These are phyloP conservation scores for Peziza echinospora DNA, from an alignment of 495 filamentous ascomycete genomes.

Conservation along the genomic window DNA sequence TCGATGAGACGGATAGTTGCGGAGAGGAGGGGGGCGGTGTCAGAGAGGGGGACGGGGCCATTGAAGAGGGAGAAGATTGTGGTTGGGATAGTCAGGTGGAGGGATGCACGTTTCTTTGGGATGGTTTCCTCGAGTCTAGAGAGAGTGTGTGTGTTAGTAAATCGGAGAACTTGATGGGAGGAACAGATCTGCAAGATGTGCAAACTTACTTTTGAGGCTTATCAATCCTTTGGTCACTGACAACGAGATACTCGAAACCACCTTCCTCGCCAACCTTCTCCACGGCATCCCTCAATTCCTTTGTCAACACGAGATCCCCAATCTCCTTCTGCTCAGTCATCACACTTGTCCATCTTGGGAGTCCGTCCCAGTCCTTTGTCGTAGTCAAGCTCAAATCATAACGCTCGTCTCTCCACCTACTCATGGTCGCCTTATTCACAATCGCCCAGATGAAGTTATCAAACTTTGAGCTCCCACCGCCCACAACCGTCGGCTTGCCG, in stretches of 20 bases:
- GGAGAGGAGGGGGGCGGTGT: conserved; percentile 53
- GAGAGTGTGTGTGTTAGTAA: conserved; percentile 16
- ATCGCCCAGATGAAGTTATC: conserved; percentile 89
- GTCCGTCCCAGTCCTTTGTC: conserved; percentile 74
- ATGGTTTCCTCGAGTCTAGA: conserved; percentile 60
- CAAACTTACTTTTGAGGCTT: conserved; percentile 60
- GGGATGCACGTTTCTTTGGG: conserved; percentile 67
- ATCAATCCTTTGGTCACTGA: conserved; percentile 77
- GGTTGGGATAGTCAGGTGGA: conserved; percentile 48
- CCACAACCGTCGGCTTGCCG: conserved; percentile 34
- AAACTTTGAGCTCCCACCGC: conserved; percentile 44
- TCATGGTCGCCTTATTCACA: conserved; percentile 90
- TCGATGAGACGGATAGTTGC: conserved; percentile 74
- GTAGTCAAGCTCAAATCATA: conserved; percentile 84
- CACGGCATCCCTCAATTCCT: conserved; percentile 63
- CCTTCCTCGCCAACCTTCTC: conserved; percentile 45
- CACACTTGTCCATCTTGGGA: conserved; percentile 79
- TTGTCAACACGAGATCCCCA: conserved; percentile 65
- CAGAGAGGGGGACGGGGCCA: conserved; percentile 46
- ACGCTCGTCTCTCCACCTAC: conserved; percentile 66
- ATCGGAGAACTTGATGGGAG: too few species aligned
- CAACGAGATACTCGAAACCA: conserved; percentile 64
- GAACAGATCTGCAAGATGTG: too few species aligned
- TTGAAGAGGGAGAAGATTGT: conserved; percentile 50
- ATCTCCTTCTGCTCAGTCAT: conserved; percentile 95